phyloP scores from a whole-genome alignment of 345 rosid species.

The Camelina hispida region DNA sequence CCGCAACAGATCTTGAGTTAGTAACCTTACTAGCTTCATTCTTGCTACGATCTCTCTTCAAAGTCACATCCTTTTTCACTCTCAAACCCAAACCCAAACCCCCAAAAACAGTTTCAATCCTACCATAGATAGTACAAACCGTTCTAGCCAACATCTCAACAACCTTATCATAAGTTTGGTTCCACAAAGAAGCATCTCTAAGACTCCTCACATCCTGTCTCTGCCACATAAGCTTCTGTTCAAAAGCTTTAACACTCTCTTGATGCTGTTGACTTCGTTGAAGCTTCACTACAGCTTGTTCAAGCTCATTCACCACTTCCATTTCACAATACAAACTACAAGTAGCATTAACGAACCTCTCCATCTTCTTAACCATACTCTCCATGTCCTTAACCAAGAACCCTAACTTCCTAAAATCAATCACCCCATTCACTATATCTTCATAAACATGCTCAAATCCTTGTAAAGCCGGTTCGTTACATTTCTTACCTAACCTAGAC shows the following conservation, averaged over 20 bases:
- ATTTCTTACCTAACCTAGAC: constrained; percentile 89
- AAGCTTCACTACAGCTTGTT: constrained; percentile 80
- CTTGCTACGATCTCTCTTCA: constrained; percentile 62
- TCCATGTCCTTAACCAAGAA: constrained; percentile 96
- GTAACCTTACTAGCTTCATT: constrained; percentile 40
- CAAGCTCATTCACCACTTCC: constrained; percentile 91
- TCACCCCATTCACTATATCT: constrained; percentile 73
- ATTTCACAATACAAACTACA: constrained; percentile 77
- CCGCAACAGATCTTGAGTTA: constrained; percentile 40
- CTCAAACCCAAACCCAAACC: constrained; percentile 59
- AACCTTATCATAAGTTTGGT: constrained; percentile 82
- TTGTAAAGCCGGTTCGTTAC: constrained; percentile 83
- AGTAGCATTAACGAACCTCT: constrained; percentile 76
- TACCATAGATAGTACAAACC: constrained; percentile 79
- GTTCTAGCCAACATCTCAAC: constrained; percentile 92
- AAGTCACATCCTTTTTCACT: constrained; percentile 35
- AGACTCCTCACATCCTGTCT: constrained; percentile 90
- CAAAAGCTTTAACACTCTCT: constrained; percentile 80
- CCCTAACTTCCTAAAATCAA: constrained; percentile 80
- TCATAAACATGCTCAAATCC: constrained; percentile 96
- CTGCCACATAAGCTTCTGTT: constrained; percentile 97
- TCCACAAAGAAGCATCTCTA: constrained; percentile 89
- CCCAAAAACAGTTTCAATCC: constrained; percentile 70
- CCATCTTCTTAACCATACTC: constrained; percentile 86
- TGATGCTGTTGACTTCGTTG: constrained; percentile 74